A percentile compares a stretch with the other conserved stretches of the same genome.
phyloP scores from a whole-genome alignment of 2,329 filamentous ascomycete genomes.

The Cryphonectria parasitica region DNA sequence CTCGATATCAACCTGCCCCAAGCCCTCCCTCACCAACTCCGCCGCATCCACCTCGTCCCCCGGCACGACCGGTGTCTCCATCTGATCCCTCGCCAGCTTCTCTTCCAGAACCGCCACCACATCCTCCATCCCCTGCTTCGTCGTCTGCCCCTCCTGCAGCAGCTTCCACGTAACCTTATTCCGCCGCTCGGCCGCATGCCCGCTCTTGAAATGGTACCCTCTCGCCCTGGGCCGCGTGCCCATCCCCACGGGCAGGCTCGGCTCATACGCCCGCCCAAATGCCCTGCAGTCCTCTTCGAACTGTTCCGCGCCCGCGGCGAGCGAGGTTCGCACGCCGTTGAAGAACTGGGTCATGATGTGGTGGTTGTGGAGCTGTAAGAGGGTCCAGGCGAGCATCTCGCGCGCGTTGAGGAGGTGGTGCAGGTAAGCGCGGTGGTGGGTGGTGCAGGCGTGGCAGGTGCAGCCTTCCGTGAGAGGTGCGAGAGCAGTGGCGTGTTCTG shows the following conservation, averaged over 20 bases:
- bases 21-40: slow-evolving; percentile 59
- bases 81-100: slow-evolving; percentile 50
- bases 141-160: slow-evolving; percentile 47
- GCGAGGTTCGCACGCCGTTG: slow-evolving; percentile 65
- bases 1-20: slow-evolving; percentile 50
- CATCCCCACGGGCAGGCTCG: slow-evolving; percentile 71
- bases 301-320: slow-evolving; percentile 55
- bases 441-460: slow-evolving; percentile 79
- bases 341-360: slow-evolving; percentile 76
- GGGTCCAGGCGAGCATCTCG: slow-evolving; percentile 95
- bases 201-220: slow-evolving; percentile 80
- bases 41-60: slow-evolving; percentile 50
- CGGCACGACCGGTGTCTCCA: slow-evolving; percentile 54
- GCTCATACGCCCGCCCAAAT: slow-evolving; percentile 64
- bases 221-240: slow-evolving; percentile 79
- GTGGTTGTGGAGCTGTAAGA: slow-evolving; percentile 93
- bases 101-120: slow-evolving; percentile 37
- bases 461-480: slow-evolving; percentile 67
- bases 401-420: slow-evolving; percentile 87
- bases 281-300: slow-evolving; percentile 59
- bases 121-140: slow-evolving; percentile 41
- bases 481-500: slow-evolving; percentile 63
- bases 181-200: slow-evolving; percentile 66
- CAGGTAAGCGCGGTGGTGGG: slow-evolving; percentile 84
- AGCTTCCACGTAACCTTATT: slow-evolving; percentile 71